Evolutionary conservation across 1,139 yeast genomes (phyloP).

Genomic region (Hansenula sp.): DNA sequence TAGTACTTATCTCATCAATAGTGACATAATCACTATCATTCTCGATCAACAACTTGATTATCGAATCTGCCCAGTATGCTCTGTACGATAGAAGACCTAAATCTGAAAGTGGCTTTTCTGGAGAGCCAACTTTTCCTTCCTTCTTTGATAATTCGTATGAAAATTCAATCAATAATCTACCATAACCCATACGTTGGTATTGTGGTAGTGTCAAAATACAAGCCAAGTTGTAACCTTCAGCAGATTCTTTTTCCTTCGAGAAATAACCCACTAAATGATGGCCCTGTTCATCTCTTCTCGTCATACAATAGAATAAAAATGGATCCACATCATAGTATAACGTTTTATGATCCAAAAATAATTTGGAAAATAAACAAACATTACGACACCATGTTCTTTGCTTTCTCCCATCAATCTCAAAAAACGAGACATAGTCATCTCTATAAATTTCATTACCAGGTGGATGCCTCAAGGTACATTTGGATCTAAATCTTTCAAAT

Average conservation of each 20-base stretch:
- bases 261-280: constrained; percentile 96
- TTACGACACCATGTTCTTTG: constrained; percentile 98
- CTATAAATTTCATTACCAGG: constrained; percentile 98
- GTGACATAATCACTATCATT: constrained; percentile 62
- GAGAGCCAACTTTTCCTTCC: constrained; percentile 91
- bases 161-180: constrained; percentile 86
- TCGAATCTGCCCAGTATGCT: constrained; percentile 94
- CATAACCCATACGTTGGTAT: constrained; percentile 93
- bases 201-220: constrained; percentile 95
- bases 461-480: constrained; percentile 87
- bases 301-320: constrained; percentile 92
- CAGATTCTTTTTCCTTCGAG: constrained; percentile 94
- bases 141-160: constrained; percentile 85
- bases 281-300: constrained; percentile 80
- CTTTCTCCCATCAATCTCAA: constrained; percentile 94
- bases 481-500: constrained; percentile 84
- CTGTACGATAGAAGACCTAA: constrained; percentile 89
- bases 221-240: constrained; percentile 95
- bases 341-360: constrained; percentile 92
- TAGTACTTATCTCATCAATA: constrained; percentile 83
- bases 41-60: constrained; percentile 73
- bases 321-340: constrained; percentile 97
- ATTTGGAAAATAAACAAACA: constrained; percentile 79
- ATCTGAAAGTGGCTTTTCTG: constrained; percentile 96
- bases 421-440: constrained; percentile 79